A percentile compares a stretch with the other conserved stretches of the same genome.
Conservation (phyloP, 441 rosid species). For the Euphorbia corollata region DNA sequence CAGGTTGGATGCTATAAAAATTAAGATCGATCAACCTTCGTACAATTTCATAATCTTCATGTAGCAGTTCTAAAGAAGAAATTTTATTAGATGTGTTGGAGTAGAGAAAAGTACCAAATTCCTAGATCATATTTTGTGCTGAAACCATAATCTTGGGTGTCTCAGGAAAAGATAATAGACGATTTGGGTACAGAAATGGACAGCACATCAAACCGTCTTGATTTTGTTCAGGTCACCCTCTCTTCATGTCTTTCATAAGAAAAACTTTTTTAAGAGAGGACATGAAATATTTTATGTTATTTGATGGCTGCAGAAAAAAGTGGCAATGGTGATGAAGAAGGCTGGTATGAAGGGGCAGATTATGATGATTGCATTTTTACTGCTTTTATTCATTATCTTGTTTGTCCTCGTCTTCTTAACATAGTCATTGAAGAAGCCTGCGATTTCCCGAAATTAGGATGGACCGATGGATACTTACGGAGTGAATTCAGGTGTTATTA, state of each 20-base stretch:
- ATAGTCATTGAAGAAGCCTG: constrained; percentile 21
- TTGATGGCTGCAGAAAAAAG: constrained; percentile 68
- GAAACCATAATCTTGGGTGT: constrained; percentile 18
- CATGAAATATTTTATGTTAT: neutral
- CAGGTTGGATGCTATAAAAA: constrained; percentile 42
- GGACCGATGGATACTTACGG: neutral
- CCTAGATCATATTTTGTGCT: neutral
- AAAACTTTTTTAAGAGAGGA: constrained; percentile 1
- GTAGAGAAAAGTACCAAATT: neutral
- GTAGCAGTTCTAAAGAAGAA: neutral
- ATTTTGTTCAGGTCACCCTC: constrained; percentile 82
- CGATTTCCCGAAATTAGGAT: neutral
- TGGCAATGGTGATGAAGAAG: constrained; percentile 96
- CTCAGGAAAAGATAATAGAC: constrained; percentile 77
- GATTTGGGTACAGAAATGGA: constrained; percentile 87
- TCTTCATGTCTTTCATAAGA: neutral
- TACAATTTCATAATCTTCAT: neutral
- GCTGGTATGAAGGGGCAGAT: constrained; percentile 86
- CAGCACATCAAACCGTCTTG: constrained; percentile 84
- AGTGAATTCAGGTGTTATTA: neutral
- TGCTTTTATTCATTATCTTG: constrained; percentile 73
- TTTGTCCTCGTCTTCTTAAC: constrained; percentile 89
- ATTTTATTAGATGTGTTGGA: neutral
- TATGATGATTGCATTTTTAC: constrained; percentile 85
- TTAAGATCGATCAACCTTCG: neutral